A percentile compares a stretch with the other conserved stretches of the same genome.
Evolutionary conservation across 2,329 filamentous ascomycete genomes (phyloP).

Genomic region (Septoria linicola): DNA sequence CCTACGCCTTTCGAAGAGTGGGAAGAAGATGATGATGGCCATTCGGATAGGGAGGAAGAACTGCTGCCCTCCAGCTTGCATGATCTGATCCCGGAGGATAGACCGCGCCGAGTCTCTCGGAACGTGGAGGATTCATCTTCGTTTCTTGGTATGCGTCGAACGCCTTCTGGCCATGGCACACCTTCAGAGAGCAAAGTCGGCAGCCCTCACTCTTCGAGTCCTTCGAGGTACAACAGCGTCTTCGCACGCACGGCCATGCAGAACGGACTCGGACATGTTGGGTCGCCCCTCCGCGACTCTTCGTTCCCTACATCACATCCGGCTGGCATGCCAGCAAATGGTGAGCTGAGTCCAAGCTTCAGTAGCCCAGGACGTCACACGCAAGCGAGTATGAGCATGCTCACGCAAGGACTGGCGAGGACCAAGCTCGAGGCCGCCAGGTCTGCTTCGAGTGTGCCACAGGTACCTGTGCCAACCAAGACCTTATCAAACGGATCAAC

Average conservation of each 20-base stretch:
- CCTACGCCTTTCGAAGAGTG: constrained; percentile 41
- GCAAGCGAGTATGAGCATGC: constrained; percentile 60
- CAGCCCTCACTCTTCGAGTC: constrained; percentile 59
- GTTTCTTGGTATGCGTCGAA: constrained; percentile 39
- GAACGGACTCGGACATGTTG: constrained; percentile 56
- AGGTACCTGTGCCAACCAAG: constrained; percentile 14
- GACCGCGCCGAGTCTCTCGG: constrained; percentile 58
- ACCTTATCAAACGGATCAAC: constrained; percentile 25
- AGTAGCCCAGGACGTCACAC: constrained; percentile 55
- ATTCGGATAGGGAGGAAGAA: constrained; percentile 81
- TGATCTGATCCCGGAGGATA: constrained; percentile 63
- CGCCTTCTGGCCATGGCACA: constrained; percentile 45
- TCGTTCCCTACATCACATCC: constrained; percentile 27
- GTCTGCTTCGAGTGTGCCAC: constrained; percentile 20
- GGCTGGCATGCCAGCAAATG: constrained; percentile 20
- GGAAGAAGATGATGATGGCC: constrained; percentile 59
- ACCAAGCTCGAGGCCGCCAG: constrained; percentile 39
- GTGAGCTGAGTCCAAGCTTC: constrained; percentile 44
- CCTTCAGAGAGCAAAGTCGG: constrained; percentile 44
- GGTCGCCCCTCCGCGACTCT: constrained; percentile 63
- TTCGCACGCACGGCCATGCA: constrained; percentile 44
- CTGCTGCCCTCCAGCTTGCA: constrained; percentile 72
- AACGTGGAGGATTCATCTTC: constrained; percentile 50
- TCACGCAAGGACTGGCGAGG: constrained; percentile 53
- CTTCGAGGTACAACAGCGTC: constrained; percentile 61